Conservation (phyloP, 2,329 filamentous ascomycete species). For the Chaetomium sp. region DNA sequence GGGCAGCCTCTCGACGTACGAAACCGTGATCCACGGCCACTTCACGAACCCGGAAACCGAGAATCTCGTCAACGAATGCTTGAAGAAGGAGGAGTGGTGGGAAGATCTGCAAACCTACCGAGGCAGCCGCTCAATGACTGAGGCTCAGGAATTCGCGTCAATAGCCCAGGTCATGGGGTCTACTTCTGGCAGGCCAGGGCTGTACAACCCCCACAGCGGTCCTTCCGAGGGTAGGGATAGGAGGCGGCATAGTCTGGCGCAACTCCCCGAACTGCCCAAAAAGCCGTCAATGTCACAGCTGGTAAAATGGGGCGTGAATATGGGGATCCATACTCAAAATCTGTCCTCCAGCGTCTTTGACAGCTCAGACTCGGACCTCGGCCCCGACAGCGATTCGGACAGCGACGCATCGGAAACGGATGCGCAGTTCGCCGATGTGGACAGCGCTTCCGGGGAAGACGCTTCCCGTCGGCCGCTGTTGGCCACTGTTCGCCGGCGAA, state of each 20-base stretch:
- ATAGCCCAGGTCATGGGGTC: constrained; percentile 50
- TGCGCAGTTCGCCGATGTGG: constrained; percentile 43
- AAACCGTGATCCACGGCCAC: constrained; percentile 75
- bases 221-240: constrained; percentile 34
- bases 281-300: constrained; percentile 58
- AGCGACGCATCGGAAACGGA: constrained; percentile 37
- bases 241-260: constrained; percentile 55
- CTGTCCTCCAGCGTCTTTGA: constrained; percentile 64
- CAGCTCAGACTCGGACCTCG: constrained; percentile 32
- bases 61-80: constrained; percentile 63
- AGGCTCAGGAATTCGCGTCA: constrained; percentile 48
- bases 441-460: constrained; percentile 47
- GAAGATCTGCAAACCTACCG: constrained; percentile 65
- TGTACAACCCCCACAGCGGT: constrained; percentile 48
- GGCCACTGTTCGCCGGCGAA: constrained; percentile 38
- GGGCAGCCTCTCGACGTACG: constrained; percentile 71
- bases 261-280: constrained; percentile 63
- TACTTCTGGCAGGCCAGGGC: constrained; percentile 46
- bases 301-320: constrained; percentile 62
- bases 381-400: constrained; percentile 33
- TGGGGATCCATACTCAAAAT: constrained; percentile 76
- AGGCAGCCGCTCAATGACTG: constrained; percentile 43
- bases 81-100: constrained; percentile 82
- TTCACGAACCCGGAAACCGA: constrained; percentile 57
- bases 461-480: constrained; percentile 38